Evolutionary conservation across 495 filamentous ascomycete species (phyloP), one percentile per base, ranked within the genome.

Genomic region (Echria macrotheca): DNA sequence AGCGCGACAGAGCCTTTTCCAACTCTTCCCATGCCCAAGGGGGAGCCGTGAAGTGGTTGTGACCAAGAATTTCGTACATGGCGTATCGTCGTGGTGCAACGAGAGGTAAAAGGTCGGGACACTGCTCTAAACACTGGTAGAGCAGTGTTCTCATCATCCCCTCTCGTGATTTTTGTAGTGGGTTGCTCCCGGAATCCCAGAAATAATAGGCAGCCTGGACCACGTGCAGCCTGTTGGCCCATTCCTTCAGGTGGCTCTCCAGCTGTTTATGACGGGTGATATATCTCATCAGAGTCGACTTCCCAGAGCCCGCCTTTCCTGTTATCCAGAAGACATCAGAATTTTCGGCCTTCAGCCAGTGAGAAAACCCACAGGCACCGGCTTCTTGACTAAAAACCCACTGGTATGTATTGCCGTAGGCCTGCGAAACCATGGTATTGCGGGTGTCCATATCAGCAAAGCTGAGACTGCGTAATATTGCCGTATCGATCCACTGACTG

Each of bases 281-380:
- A 21, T 22, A 37, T 15, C 26, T 48, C 45, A 48, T 48, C 12
- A 48, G 6, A 8, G 45, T 48, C 14, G 45, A 48, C 32, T 48
- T 48, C 18, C 45, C 45, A n/a, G 45, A 48, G 10, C 45, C 45
- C 5, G 45, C 32, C 29, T 48, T 48, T 2, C 45, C 45, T 5
- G 33, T 39, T 10, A 48, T 48, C 33, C 45, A 48, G 22, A 38
- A 48, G 6, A 38, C 21, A 22, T 38, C 32, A 9, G 45, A 26
- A 12, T 48, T 15, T 4, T 39, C 28, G 19, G 18, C 21, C 4
- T 23, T n/a, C 45, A n/a, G n/a, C 45, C 37, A 24, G 18, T 11
- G 22, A 22, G 39, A 24, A 39, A 18, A 19, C 36, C 21, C 10
- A n/a, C 21, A n/a, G n/a, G 21, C 36, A 39, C 3, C n/a, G 10